A percentile compares a stretch with the other conserved stretches of the same genome.
phyloP scores from a whole-genome alignment of 306 rosid genomes.

The Quercus bicolor region DNA sequence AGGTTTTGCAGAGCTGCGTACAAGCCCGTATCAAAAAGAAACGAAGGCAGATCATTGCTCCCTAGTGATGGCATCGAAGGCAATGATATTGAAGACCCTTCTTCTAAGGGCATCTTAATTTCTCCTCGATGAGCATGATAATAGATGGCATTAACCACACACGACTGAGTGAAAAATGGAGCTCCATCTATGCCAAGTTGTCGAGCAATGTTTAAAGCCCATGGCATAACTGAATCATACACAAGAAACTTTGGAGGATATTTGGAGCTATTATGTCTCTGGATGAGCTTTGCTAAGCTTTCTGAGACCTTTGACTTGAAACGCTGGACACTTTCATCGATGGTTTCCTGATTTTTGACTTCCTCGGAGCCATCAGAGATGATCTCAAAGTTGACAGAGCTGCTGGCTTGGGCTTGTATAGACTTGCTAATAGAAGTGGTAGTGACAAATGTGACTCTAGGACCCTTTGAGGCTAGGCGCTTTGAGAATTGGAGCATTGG shows the following conservation, averaged over 20 bases:
- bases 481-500: constrained; percentile 30
- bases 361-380: constrained; percentile 21
- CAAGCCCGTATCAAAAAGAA: neutral
- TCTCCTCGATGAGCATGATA: constrained; percentile 3
- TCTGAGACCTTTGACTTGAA: neutral
- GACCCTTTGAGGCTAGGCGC: constrained; percentile 20
- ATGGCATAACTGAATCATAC: constrained; percentile 26
- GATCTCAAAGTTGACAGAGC: neutral
- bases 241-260: constrained; percentile 9
- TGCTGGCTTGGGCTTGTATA: neutral
- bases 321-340: neutral
- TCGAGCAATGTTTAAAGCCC: constrained; percentile 28
- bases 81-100: neutral
- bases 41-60: neutral
- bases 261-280: neutral
- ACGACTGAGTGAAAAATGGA: constrained; percentile 26
- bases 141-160: constrained; percentile 2
- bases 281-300: neutral
- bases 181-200: constrained; percentile 21
- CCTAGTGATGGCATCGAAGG: constrained; percentile 17
- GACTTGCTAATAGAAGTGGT: neutral
- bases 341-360: neutral
- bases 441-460: constrained; percentile 21
- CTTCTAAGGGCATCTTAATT: neutral
- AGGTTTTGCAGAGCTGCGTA: neutral